These are phyloP conservation scores for Fusarium mexicanum DNA, from an alignment of 2,329 filamentous ascomycete genomes.

Conservation along the genomic window DNA sequence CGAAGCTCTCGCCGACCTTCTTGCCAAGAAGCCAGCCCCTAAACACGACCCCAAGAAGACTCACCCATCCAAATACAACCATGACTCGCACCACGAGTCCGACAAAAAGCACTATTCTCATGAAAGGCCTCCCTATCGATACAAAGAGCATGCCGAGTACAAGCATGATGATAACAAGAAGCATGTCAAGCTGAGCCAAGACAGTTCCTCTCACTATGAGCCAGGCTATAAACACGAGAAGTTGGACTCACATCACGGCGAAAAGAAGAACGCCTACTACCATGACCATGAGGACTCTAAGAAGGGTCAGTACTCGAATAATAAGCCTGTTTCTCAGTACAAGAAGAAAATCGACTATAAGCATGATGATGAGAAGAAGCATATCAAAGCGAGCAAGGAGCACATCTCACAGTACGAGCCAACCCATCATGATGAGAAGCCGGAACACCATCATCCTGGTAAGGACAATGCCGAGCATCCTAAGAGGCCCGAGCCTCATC, in stretches of 20 bases:
- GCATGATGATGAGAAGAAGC: neutral
- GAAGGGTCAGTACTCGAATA: neutral
- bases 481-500: neutral
- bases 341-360: neutral
- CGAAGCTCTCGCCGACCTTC: neutral
- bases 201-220: neutral
- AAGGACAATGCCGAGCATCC: neutral
- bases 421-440: neutral
- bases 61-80: neutral
- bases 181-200: neutral
- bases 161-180: neutral
- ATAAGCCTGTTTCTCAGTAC: neutral
- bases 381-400: neutral
- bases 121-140: neutral
- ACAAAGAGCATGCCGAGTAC: neutral
- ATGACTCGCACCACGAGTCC: neutral
- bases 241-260: neutral
- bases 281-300: neutral
- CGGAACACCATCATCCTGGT: neutral
- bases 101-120: neutral
- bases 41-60: neutral
- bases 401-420: neutral
- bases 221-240: neutral
- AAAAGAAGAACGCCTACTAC: neutral
- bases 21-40: neutral